Evolutionary conservation across 1,284 basidiomycete species (phyloP), one percentile per base, ranked within the genome.

Genomic region (Cutaneotrichosporon spelunceum): DNA sequence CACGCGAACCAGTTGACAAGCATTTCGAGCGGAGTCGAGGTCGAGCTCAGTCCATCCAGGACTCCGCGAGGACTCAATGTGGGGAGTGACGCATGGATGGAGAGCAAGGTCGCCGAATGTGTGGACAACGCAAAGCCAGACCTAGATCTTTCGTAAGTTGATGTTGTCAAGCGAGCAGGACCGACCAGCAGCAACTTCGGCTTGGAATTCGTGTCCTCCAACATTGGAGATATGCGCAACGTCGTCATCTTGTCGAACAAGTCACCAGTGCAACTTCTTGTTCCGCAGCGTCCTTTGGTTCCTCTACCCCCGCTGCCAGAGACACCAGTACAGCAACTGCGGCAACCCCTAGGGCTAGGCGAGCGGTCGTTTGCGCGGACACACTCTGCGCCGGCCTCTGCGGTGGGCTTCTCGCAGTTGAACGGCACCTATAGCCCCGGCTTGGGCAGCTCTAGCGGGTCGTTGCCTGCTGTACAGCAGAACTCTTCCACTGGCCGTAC

Each of bases 11-110:
- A 26, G 24, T 47, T 23, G 11, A 33, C 53, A 4, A 24, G 10
- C 24, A 10, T 23, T 26, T 26, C 45, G 39, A 48, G 26, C 42
- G 19, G 27, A 13, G 19, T 4, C 27, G 49, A 16, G 16, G 3
- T 3, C 11, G 8, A 29, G n/a, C 16, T 16, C 16, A 42, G 19
- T 19, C 44, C 16, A 19, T 63, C 21, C 4, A 36, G 29, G 44
- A 36, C 6, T 36, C 16, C 8, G 16, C 26, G 27, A n/a, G 10
- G 42, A 14, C 29, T 39, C 6, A 55, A 49, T 3, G 52, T 72
- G 0, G 73, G 73, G 8, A 73, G 68, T 27, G 76, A 78, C 61
- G 70, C 74, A 44, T 78, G 76, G 76, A 73, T 77, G 72, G 63
- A 68, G 44, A 57, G 54, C 29, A 64, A 64, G 52, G 72, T 78